These are phyloP conservation scores for Nothopassalora personata DNA, from an alignment of 2,329 filamentous ascomycete genomes.

Conservation along the genomic window DNA sequence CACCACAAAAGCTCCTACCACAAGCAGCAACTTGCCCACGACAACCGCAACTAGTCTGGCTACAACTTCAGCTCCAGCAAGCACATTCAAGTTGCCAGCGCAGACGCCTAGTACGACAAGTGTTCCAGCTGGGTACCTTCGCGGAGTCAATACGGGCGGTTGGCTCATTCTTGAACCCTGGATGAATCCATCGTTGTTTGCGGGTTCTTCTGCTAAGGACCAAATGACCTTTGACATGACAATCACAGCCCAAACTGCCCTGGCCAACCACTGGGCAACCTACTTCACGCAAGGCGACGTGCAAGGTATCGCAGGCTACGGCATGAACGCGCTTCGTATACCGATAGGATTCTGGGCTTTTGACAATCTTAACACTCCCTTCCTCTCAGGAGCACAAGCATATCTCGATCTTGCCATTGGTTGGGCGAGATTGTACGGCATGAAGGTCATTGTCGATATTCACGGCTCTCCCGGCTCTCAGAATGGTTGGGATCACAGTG, in stretches of 20 bases:
- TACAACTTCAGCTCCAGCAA: too few species aligned
- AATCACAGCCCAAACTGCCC: slow-evolving; percentile 23
- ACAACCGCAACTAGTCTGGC: too few species aligned
- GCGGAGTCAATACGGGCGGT: slow-evolving; percentile 35
- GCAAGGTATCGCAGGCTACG: slow-evolving; percentile 34
- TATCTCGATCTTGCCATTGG: slow-evolving; percentile 47
- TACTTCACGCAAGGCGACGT: slow-evolving; percentile 40
- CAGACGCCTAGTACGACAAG: not conserved
- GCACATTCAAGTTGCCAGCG: not conserved
- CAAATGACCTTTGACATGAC: slow-evolving; percentile 37
- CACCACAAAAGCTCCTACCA: too few species aligned
- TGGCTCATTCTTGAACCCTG: slow-evolving; percentile 37
- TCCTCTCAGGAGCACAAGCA: slow-evolving; percentile 41
- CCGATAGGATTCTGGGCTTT: slow-evolving; percentile 52
- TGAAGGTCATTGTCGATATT: slow-evolving; percentile 49
- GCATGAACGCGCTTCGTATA: slow-evolving; percentile 42
- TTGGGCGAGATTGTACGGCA: slow-evolving; percentile 42
- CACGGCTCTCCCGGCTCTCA: slow-evolving; percentile 48
- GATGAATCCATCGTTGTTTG: slow-evolving; percentile 35
- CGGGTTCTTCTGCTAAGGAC: slow-evolving; percentile 31
- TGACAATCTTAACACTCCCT: slow-evolving; percentile 38
- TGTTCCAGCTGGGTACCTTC: slow-evolving; percentile 13
- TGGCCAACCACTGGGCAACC: slow-evolving; percentile 32
- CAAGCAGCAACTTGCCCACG: too few species aligned
- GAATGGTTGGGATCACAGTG: slow-evolving; percentile 45